Conservation (phyloP, 352 stramenopile species). For the Phytophthora constricta region DNA sequence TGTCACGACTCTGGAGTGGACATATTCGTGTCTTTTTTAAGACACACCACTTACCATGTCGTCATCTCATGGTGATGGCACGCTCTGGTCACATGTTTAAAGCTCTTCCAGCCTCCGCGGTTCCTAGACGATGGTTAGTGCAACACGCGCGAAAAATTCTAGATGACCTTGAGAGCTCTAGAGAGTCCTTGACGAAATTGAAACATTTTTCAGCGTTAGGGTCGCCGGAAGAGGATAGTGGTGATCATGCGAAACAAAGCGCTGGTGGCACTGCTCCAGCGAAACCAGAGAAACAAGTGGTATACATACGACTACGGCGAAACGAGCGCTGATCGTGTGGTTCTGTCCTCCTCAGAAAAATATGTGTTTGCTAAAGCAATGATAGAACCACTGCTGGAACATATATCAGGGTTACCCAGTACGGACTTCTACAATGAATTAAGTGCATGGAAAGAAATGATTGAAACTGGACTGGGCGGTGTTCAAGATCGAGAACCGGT, state of each 20-base stretch:
- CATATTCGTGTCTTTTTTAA: neutral
- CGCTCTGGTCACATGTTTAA: neutral
- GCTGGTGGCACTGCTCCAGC: neutral
- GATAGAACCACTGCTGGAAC: slow-evolving; percentile 6
- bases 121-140: neutral
- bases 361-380: neutral
- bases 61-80: neutral
- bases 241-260: neutral
- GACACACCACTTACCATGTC: neutral
- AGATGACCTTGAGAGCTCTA: neutral
- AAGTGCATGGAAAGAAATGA: slow-evolving; percentile 11
- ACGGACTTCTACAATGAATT: slow-evolving; percentile 9
- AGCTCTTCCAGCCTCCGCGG: neutral
- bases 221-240: neutral
- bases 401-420: slow-evolving; percentile 11
- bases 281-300: slow-evolving; percentile 1
- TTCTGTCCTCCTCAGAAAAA: neutral
- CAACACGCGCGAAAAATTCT: neutral
- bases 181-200: neutral
- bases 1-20: slow-evolving; percentile 10
- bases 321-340: neutral
- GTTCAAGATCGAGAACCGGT: neutral
- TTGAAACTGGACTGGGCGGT: slow-evolving; percentile 3
- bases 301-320: neutral
- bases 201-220: neutral